Evolutionary conservation across 305 asterid species (phyloP).

Genomic region (Stenogyne calaminthoides): DNA sequence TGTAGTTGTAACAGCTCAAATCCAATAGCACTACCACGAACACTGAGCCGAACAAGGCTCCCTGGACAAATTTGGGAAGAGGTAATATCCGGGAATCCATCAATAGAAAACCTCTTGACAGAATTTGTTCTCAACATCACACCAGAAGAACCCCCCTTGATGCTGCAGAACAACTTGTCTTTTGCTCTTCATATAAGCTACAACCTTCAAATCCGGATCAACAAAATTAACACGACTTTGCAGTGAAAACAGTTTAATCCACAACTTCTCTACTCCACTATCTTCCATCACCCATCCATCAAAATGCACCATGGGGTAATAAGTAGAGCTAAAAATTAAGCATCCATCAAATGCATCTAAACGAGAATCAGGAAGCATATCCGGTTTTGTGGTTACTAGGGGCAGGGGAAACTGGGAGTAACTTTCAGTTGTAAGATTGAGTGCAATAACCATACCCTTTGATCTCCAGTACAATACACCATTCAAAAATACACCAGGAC

Average conservation of each 20-base stretch:
- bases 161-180: conserved; percentile 25
- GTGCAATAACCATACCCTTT: not conserved
- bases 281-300: not conserved
- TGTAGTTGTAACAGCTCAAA: not conserved
- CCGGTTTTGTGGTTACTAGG: not conserved
- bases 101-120: not conserved
- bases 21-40: not conserved
- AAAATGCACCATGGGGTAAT: not conserved
- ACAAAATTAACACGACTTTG: not conserved
- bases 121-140: conserved; percentile 17
- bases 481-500: conserved; percentile 2
- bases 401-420: conserved; percentile 13
- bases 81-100: not conserved
- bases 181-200: conserved; percentile 28
- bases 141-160: not conserved
- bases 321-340: not conserved
- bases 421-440: conserved; percentile 21
- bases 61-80: conserved; percentile 19
- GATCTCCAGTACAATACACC: not conserved
- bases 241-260: not conserved
- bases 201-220: not conserved
- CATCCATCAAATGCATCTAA: conserved; percentile 1
- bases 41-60: conserved; percentile 9
- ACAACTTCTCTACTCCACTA: not conserved
- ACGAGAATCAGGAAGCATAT: not conserved